Evolutionary conservation across 75 land plant species (phyloP), one percentile per base, ranked within the genome.

Genomic region (Pinus albicaulis): DNA sequence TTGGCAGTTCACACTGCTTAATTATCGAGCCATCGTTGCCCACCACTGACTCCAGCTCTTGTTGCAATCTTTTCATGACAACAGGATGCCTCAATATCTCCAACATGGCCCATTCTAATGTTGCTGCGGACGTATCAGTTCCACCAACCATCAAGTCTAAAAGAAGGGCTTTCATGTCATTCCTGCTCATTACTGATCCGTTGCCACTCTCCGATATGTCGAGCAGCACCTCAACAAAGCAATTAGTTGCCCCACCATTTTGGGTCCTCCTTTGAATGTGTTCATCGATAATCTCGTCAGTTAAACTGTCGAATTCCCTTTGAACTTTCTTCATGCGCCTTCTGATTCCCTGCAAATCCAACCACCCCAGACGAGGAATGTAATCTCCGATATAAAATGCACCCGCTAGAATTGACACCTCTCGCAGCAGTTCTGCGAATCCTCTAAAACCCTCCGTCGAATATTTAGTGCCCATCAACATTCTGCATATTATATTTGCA

Each of bases 201-300:
- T 31, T 31, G 31, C 31, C 31, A 31, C 31, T 31, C 31, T 31
- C 31, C 31, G 69, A 65, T 38, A 65, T 31, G 41, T 36, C 31
- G 14, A 77, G 57, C 28, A 77, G 73, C 57, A 68, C 78, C 48
- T 68, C 78, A 14, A 77, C 52, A 56, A 77, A 77, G 19, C n/a
- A 4, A 6, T 36, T 41, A 55, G 0, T 41, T 41, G 15, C 19
- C 11, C 25, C 6, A 3, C 19, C 11, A 52, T 3, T 22, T 17
- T 8, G 12, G 7, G 5, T 41, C 19, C 19, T 66, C 26, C 55
- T 23, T 8, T 24, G 57, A 8, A 38, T 17, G 55, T 56, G 75
- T 7, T 76, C 74, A 0, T 61, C 10, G n/a, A 81, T 38, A 38
- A 76, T 76, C 19, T 31, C n/a, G 16, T 53, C 57, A 22, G 59